Percentiles rank a stretch among this genome's conserved stretches.
These are phyloP conservation scores for Trichodelitschia bisporula DNA, from an alignment of 495 filamentous ascomycete genomes.

Conservation along the genomic window DNA sequence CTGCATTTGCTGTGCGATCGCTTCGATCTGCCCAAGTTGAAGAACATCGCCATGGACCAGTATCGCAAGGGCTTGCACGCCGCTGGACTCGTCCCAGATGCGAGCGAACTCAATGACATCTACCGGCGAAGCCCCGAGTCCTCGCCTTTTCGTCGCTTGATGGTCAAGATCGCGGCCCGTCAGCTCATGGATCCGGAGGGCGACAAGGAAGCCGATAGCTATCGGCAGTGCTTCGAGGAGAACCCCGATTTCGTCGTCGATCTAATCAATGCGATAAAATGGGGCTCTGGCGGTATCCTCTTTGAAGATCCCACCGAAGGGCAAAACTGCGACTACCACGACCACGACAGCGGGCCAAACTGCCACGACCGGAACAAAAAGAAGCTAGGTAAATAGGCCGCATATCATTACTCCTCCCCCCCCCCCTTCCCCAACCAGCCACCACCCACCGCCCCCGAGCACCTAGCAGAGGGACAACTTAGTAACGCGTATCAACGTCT, in stretches of 20 bases:
- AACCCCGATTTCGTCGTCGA: slow-evolving; percentile 22
- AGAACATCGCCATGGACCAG: slow-evolving; percentile 24
- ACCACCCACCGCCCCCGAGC: no score
- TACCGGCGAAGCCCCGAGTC: not conserved
- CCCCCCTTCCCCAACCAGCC: no score
- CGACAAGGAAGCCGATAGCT: slow-evolving; percentile 18
- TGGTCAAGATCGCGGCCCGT: slow-evolving; percentile 22
- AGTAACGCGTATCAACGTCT: no score
- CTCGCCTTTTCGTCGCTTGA: slow-evolving; percentile 20
- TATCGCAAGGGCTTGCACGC: slow-evolving; percentile 20
- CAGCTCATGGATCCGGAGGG: slow-evolving; percentile 26
- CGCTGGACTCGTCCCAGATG: slow-evolving; percentile 21
- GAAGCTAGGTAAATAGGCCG: no score
- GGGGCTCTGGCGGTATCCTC: slow-evolving; percentile 18
- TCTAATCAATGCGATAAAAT: slow-evolving; percentile 22
- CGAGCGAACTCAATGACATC: slow-evolving; percentile 19
- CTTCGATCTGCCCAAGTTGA: slow-evolving; percentile 20
- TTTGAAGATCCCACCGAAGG: slow-evolving; percentile 24
- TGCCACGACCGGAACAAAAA: no score
- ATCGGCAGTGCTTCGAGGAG: slow-evolving; percentile 20
- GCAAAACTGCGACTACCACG: slow-evolving; percentile 20
- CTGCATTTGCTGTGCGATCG: slow-evolving; percentile 24
- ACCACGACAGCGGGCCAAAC: slow-evolving; percentile 17
- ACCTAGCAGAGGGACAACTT: no score
- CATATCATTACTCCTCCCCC: no score